Percentiles rank a stretch among this genome's conserved stretches.
These are phyloP conservation scores for Talaromyces sp. DNA, from an alignment of 2,329 filamentous ascomycete genomes.

Conservation along the genomic window DNA sequence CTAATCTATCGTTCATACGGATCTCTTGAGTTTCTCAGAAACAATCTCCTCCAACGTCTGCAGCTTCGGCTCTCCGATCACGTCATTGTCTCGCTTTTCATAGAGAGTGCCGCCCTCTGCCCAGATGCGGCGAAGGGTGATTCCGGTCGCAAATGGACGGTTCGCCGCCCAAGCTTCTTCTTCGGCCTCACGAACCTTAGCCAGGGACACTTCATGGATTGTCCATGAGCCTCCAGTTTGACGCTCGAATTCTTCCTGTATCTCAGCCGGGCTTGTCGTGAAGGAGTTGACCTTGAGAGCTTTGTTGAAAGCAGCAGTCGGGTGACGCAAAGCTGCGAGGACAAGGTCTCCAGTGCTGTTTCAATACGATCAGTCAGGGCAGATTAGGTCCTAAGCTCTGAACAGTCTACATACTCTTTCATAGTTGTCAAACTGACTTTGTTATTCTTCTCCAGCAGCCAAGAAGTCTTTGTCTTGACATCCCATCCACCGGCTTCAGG, in stretches of 20 bases:
- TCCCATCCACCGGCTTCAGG: conserved; percentile 55
- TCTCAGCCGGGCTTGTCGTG: conserved; percentile 57
- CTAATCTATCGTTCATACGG: not conserved
- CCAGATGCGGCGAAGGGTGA: conserved; percentile 67
- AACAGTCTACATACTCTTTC: conserved; percentile 53
- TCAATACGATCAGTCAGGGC: not conserved
- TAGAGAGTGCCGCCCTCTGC: conserved; percentile 67
- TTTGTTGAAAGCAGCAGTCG: conserved; percentile 48
- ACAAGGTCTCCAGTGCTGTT: conserved; percentile 61
- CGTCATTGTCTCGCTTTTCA: conserved; percentile 60
- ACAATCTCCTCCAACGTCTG: conserved; percentile 51
- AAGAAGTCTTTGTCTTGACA: conserved; percentile 50
- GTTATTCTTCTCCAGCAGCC: conserved; percentile 56
- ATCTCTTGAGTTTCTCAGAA: conserved; percentile 14
- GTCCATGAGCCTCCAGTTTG: conserved; percentile 56
- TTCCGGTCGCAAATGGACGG: conserved; percentile 47
- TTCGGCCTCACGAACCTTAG: conserved; percentile 53
- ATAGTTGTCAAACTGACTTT: conserved; percentile 65
- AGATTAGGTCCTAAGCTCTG: not conserved
- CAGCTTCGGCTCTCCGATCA: conserved; percentile 49
- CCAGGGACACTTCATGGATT: conserved; percentile 49
- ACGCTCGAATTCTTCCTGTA: conserved; percentile 62
- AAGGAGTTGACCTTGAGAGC: conserved; percentile 67
- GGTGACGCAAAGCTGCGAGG: conserved; percentile 56
- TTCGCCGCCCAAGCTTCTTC: conserved; percentile 52